Base-by-base conservation (phyloP, 352 stramenopile genomes). In the Albugo laibachii region DNA sequence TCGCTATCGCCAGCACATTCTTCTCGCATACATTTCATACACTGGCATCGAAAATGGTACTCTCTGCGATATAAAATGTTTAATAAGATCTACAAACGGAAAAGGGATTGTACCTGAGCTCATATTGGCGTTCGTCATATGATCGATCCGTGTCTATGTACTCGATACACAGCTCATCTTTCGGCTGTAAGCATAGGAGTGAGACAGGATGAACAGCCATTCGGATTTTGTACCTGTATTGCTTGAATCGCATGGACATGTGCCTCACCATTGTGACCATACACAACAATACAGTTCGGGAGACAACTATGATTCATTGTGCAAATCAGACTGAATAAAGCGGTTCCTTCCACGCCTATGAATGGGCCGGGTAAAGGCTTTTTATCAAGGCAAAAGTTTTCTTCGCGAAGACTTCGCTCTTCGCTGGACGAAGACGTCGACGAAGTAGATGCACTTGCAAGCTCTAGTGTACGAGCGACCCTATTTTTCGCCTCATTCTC, bases 301-400 rank as follows among this genome's bases (percentile, higher is more conserved):
- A 85, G 68, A 60, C 89, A 97, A 48, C 80, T 94, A 66, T 97
- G 92, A 66, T 97, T 97, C 85, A 97, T 97, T 59, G 89, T 96
- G 58, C 88, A 97, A 35, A 93, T 80, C 8, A 76, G 71, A 20
- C 78, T 75, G 60, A 92, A 97, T 43, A 97, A 65, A 14, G 88
- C 87, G 0, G 92, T 97, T 38, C 92, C 92, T 61, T 97, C 92
- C 15, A 97, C 61, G 37, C 88, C 84, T n/a, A 86, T 65, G 65
- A 96, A 96, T 57, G 64, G 39, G 11, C 54, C 65, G 31, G 59
- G 63, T 36, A 54, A 66, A 35, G 64, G 58, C 21, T 66, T 52
- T 11, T 75, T 57, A 16, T 56, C 49, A 13, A 82, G 68, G 8
- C 24, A 31, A 31, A 31, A 31, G 1, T 72, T 57, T 12, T 59